phyloP scores from a whole-genome alignment of 306 rosid species.

The Nissolia schottii region DNA sequence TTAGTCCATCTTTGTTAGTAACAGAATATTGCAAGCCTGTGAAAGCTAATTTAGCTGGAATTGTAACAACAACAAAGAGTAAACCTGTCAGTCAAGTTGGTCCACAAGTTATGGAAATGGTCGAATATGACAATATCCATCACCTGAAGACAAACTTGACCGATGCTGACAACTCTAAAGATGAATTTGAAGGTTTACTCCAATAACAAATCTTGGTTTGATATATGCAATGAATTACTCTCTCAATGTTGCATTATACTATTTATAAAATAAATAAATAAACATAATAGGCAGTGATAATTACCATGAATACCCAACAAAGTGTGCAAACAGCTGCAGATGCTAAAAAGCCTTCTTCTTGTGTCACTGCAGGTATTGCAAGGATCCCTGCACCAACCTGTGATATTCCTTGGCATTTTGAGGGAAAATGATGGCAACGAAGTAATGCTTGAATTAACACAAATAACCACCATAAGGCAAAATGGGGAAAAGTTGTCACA shows the following conservation, averaged over 20 bases:
- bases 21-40: background rate
- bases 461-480: background rate
- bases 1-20: too few relatives aligned
- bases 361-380: conserved; percentile 79
- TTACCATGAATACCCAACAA: conserved; percentile 76
- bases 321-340: conserved; percentile 57
- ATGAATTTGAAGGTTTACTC: too few relatives aligned
- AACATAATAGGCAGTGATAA: background rate
- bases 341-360: conserved; percentile 77
- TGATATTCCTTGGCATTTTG: conserved; percentile 22
- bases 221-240: background rate
- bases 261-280: background rate
- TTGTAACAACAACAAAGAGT: too few relatives aligned
- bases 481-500: background rate
- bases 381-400: conserved; percentile 85
- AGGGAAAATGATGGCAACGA: background rate
- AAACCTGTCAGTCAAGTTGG: too few relatives aligned
- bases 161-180: too few relatives aligned
- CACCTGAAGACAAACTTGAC: too few relatives aligned
- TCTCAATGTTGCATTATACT: background rate
- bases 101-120: too few relatives aligned
- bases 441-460: background rate
- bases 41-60: background rate
- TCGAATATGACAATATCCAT: too few relatives aligned
- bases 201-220: background rate